These are phyloP conservation scores for Candida gigantensis DNA, from an alignment of 1,139 yeast genomes.

Conservation along the genomic window DNA sequence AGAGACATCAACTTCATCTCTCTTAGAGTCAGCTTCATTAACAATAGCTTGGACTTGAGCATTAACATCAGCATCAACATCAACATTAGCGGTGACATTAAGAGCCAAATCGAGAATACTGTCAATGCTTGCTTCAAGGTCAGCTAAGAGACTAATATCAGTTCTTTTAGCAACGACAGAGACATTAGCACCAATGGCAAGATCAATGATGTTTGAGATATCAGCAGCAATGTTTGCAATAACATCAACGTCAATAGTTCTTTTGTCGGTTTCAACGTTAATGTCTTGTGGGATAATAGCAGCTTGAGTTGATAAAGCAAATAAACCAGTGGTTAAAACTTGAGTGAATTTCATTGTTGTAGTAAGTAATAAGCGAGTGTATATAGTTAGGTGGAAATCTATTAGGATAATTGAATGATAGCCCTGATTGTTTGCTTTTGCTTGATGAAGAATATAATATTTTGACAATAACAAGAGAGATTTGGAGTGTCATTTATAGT, in stretches of 20 bases:
- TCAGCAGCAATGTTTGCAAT: constrained; percentile 1
- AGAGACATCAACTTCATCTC: not conserved
- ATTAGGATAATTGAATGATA: not conserved
- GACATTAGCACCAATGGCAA: constrained; percentile 1
- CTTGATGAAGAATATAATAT: too few species aligned
- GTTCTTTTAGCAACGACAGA: constrained; percentile 2
- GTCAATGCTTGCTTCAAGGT: constrained; percentile 1
- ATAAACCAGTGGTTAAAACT: constrained; percentile 2
- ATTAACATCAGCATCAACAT: constrained; percentile 3
- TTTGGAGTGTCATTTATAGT: too few species aligned
- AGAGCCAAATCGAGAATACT: constrained; percentile 2
- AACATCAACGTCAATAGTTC: constrained; percentile 2
- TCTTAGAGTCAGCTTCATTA: constrained; percentile 2
- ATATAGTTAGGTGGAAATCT: too few species aligned
- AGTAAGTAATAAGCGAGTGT: not conserved
- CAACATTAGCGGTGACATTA: constrained; percentile 3
- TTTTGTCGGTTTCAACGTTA: constrained; percentile 1
- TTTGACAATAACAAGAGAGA: too few species aligned
- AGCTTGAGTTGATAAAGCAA: constrained; percentile 7
- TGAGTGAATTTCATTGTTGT: constrained; percentile 5
- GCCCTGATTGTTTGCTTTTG: too few species aligned
- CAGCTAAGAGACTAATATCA: constrained; percentile 3
- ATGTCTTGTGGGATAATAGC: constrained; percentile 3
- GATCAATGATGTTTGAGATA: not conserved
- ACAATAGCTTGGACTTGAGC: not conserved